A percentile compares a stretch with the other conserved stretches of the same genome.
Conservation (phyloP, 2,329 filamentous ascomycete genomes). For the Cryphonectria nitschkei region DNA sequence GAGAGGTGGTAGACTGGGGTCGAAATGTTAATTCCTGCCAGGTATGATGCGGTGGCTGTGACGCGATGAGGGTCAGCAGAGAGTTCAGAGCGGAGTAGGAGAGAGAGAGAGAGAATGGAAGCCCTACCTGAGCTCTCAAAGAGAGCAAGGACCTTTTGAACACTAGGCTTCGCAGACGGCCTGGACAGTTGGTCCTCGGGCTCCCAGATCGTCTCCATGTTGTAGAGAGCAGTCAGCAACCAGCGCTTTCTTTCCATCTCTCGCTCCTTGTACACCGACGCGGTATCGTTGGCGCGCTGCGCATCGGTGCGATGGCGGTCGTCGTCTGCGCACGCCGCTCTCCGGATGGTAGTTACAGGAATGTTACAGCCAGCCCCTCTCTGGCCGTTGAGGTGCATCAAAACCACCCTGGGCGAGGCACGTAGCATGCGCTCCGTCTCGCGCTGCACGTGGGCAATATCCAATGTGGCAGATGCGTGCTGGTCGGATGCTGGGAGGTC, state of each 20-base stretch:
- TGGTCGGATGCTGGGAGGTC: constrained; percentile 21
- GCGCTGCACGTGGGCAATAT: constrained; percentile 49
- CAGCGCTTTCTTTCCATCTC: constrained; percentile 48
- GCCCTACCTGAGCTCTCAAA: constrained; percentile 55
- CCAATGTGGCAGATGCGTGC: constrained; percentile 34
- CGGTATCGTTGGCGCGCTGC: constrained; percentile 40
- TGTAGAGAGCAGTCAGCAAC: constrained; percentile 48
- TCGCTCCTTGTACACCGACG: constrained; percentile 53
- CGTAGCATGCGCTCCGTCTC: constrained; percentile 60
- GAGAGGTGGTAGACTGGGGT: constrained; percentile 53
- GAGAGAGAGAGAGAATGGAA: constrained; percentile 32
- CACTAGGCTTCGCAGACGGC: constrained; percentile 30
- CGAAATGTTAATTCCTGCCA: constrained; percentile 48
- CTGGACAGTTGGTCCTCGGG: constrained; percentile 19
- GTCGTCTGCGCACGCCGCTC: not conserved
- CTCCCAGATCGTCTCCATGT: constrained; percentile 44
- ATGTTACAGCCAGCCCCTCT: constrained; percentile 41
- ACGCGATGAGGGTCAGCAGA: constrained; percentile 7
- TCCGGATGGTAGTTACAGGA: too few species aligned
- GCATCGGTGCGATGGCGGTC: not conserved
- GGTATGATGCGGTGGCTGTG: constrained; percentile 50
- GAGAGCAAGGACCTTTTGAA: constrained; percentile 49
- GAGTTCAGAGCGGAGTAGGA: not conserved
- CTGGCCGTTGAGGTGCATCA: constrained; percentile 58
- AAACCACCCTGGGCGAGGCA: constrained; percentile 54